A percentile compares a stretch with the other conserved stretches of the same genome.
Conservation (phyloP, 805 yeast species). For the Saccharomycopsis microspora region DNA sequence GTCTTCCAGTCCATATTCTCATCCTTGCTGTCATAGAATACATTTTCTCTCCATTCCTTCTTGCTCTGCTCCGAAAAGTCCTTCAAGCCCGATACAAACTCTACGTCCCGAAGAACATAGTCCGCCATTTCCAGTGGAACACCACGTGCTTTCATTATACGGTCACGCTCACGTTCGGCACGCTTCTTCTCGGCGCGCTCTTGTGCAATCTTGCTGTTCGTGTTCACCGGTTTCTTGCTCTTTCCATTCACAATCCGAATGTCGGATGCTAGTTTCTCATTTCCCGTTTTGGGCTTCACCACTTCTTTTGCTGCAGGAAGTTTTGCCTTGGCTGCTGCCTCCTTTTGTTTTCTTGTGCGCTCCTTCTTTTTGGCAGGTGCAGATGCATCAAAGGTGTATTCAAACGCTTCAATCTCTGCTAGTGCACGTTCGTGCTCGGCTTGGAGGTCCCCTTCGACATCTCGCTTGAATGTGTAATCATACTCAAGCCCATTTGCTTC, state of each 20-base stretch:
- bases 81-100: constrained; percentile 2
- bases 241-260: constrained; percentile 3
- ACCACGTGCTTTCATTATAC: background rate
- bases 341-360: background rate
- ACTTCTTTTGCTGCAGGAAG: background rate
- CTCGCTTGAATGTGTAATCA: no score
- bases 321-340: background rate
- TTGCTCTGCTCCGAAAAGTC: constrained; percentile 1
- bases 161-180: background rate
- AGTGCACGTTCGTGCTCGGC: no score
- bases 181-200: background rate
- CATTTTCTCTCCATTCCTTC: constrained; percentile 8
- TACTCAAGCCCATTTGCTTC: background rate
- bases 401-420: no score
- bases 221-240: background rate
- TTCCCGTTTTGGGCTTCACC: background rate
- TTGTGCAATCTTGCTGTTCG: constrained; percentile 2
- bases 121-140: constrained; percentile 2
- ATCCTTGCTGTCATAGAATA: constrained; percentile 12
- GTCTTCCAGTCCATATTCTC: constrained; percentile 8
- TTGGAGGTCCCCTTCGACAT: no score
- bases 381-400: background rate
- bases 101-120: background rate
- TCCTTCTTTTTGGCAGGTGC: background rate
- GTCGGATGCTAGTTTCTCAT: constrained; percentile 1